A percentile compares a stretch with the other conserved stretches of the same genome.
Conservation (phyloP, 352 stramenopile genomes). For the Elongisporangium prolatum region DNA sequence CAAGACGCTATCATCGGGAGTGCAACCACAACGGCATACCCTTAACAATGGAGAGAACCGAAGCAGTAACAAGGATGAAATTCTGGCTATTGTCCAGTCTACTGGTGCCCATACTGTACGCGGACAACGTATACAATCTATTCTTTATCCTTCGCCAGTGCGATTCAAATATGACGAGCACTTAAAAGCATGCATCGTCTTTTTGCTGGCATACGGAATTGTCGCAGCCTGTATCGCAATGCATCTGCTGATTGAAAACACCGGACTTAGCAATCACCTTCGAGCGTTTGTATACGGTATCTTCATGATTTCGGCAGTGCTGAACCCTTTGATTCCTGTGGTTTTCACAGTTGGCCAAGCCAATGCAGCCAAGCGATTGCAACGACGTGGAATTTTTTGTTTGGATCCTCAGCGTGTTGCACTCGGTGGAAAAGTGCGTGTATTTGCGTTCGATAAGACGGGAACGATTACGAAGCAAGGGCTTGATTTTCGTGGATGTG, state of each 20-base stretch:
- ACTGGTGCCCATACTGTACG: slow-evolving; percentile 71
- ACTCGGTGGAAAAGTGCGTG: slow-evolving; percentile 75
- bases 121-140: slow-evolving; percentile 70
- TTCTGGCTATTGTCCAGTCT: slow-evolving; percentile 52
- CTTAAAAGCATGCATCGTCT: slow-evolving; percentile 52
- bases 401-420: slow-evolving; percentile 68
- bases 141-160: slow-evolving; percentile 71
- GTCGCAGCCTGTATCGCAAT: slow-evolving; percentile 45
- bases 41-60: too few relatives aligned
- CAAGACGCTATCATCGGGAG: slow-evolving; percentile 33
- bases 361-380: slow-evolving; percentile 57
- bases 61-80: slow-evolving; percentile 25
- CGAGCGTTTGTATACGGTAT: slow-evolving; percentile 51
- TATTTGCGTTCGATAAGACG: slow-evolving; percentile 87
- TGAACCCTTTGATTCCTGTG: slow-evolving; percentile 75
- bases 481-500: slow-evolving; percentile 48
- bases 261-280: slow-evolving; percentile 48
- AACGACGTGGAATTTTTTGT: slow-evolving; percentile 51
- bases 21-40: too few relatives aligned
- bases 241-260: slow-evolving; percentile 38
- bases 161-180: slow-evolving; percentile 87
- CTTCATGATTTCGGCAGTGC: slow-evolving; percentile 47
- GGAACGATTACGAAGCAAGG: slow-evolving; percentile 84
- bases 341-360: slow-evolving; percentile 74
- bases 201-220: slow-evolving; percentile 56